Evolutionary conservation across 441 rosid genomes (phyloP), one percentile per base, ranked within the genome.

Genomic region (Daphne laureola): DNA sequence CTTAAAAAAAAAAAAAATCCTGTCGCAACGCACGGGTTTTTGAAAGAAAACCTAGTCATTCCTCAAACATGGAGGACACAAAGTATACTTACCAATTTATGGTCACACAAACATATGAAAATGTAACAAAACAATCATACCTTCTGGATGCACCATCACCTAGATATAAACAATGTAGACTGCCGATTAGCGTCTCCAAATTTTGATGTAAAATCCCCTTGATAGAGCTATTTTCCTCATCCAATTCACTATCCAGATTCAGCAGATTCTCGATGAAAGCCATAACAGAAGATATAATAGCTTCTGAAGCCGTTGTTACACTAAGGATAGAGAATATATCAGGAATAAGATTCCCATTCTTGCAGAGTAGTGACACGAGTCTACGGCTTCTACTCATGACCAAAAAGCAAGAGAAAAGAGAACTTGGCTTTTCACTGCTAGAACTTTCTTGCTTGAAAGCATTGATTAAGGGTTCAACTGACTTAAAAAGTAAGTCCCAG

Each of bases 401-500:
- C 78, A 86, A 61, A 77, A 94, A 88, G 78, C 90, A 86, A 46
- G 87, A 86, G 64, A 94, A 86, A 63, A 94, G 69, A 16, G 98
- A 81, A 65, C 98, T 94, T 41, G 96, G 91, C 73, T 80, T 94
- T 81, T 82, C 89, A 53, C 99, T 94, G 67, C 97, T 94, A 61
- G 98, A 80, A 63, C 98, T 92, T 70, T 88, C 96, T 67, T 78
- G 84, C 82, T 84, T 88, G 75, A 94, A 90, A 66, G 76, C 78
- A 64, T 77, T 68, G 54, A 88, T 74, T 67, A 90, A 76, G 23
- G 95, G 79, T 73, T 81, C 78, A 47, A 86, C 80, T 7, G 96
- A 86, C 49, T 46, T 53, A 70, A 94, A 94, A 82, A 88, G 81
- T 55, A 88, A 73, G 70, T 88, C 83, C 98, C 98, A 94, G 70